Conservation (phyloP, 1,284 basidiomycete species). For the Ustilago curta region DNA sequence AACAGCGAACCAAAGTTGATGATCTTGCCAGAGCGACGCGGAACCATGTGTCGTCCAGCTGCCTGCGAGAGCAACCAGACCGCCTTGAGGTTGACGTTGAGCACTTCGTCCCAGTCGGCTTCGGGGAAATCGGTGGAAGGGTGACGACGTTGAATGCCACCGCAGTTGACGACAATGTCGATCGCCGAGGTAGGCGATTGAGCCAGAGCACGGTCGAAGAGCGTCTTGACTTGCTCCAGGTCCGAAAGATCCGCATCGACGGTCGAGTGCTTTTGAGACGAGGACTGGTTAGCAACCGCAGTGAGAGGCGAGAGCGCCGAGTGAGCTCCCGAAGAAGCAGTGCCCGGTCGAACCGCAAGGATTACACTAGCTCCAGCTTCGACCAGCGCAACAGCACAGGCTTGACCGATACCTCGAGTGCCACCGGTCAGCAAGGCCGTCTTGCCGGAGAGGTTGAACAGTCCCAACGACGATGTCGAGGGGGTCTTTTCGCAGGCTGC, state of each 20-base stretch:
- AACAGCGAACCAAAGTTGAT: slow-evolving; percentile 65
- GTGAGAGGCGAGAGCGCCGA: slow-evolving; percentile 26
- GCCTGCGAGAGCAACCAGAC: slow-evolving; percentile 58
- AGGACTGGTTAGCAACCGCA: slow-evolving; percentile 68
- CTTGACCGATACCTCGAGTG: slow-evolving; percentile 63
- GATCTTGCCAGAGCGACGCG: slow-evolving; percentile 55
- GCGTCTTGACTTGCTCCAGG: slow-evolving; percentile 75
- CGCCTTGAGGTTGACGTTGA: slow-evolving; percentile 63
- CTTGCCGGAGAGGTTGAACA: slow-evolving; percentile 58
- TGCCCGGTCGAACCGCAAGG: slow-evolving; percentile 72
- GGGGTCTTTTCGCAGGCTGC: slow-evolving; percentile 47
- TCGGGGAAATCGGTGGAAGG: slow-evolving; percentile 80
- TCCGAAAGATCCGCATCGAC: slow-evolving; percentile 83
- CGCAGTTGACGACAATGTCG: slow-evolving; percentile 91
- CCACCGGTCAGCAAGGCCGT: slow-evolving; percentile 55
- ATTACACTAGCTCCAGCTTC: slow-evolving; percentile 81
- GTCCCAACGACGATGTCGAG: slow-evolving; percentile 22
- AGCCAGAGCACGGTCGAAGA: slow-evolving; percentile 76
- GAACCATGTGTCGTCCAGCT: slow-evolving; percentile 59
- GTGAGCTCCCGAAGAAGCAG: slow-evolving; percentile 15
- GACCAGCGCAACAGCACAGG: slow-evolving; percentile 72
- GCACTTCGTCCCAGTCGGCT: slow-evolving; percentile 83
- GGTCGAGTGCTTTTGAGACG: slow-evolving; percentile 72
- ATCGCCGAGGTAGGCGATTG: slow-evolving; percentile 75
- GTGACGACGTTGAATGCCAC: slow-evolving; percentile 80